Evolutionary conservation across 2,329 filamentous ascomycete species (phyloP), one percentile per base, ranked within the genome.

Genomic region (Talaromyces sp.): DNA sequence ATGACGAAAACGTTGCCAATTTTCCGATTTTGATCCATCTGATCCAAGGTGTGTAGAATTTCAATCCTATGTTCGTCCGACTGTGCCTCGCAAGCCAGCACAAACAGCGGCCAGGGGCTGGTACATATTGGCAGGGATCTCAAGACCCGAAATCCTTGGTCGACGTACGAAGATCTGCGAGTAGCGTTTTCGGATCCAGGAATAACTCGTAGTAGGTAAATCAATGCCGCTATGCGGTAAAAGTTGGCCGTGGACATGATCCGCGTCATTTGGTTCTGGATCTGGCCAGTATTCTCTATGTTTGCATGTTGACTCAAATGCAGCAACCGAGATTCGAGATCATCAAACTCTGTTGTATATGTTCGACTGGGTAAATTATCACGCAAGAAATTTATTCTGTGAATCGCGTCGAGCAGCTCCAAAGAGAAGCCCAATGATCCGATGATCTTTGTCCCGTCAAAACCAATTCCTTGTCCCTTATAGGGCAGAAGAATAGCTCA

Each of bases 61-160:
- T 37, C 31, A 14, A 63, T 47, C 31, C 62, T 41, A 24, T 63
- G 52, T n/a, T 50, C 43, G 52, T 63, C 62, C 9, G 52, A 48
- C 41, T 50, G 39, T 10, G 52, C 39, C 50, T 63, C 62, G 33
- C 39, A 63, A 45, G 62, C 62, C 16, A 63, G 10, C 19, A 63
- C 62, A 43, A 63, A 63, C 31, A 63, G 22, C 10, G 62, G 62
- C 62, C 62, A 63, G 33, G 62, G 62, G 31, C 62, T 63, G 39
- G 62, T 63, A 45, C 62, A 63, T 11, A 63, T 58, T 16, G 62
- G 62, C 7, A 63, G 41, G 13, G 3, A 3, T n/a, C 16, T 19
- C n/a, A 63, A 39, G 9, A 63, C 16, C 27, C 50, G 41, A 50
- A 63, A 63, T 48, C 52, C 52, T 27, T 39, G 31, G 13, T 58